A percentile compares a stretch with the other conserved stretches of the same genome.
Conservation (phyloP, 2,329 filamentous ascomycete species). For the Xylariales sp. region DNA sequence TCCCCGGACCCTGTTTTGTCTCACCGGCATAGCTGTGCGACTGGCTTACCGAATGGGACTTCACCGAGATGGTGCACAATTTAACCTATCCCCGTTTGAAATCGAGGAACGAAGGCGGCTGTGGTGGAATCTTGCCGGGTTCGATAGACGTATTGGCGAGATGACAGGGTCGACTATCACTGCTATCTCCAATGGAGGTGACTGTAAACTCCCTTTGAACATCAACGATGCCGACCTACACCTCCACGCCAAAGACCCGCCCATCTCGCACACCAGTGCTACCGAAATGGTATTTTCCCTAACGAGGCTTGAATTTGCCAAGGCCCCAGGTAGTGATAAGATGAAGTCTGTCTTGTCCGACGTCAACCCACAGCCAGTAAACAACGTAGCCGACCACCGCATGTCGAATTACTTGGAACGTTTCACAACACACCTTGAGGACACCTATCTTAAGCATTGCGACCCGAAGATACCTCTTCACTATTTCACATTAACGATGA, state of each 20-base stretch:
- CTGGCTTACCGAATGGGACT: slow-evolving; percentile 65
- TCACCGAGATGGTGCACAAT: slow-evolving; percentile 57
- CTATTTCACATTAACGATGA: slow-evolving; percentile 55
- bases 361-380: slow-evolving; percentile 35
- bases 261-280: slow-evolving; percentile 41
- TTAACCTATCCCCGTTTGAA: slow-evolving; percentile 52
- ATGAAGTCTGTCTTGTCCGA: slow-evolving; percentile 26
- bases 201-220: slow-evolving; percentile 55
- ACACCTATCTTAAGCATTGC: slow-evolving; percentile 50
- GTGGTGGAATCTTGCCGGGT: slow-evolving; percentile 68
- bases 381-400: slow-evolving; percentile 45
- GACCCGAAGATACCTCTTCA: slow-evolving; percentile 56
- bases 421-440: slow-evolving; percentile 52
- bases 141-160: slow-evolving; percentile 66
- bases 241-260: slow-evolving; percentile 50
- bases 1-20: slow-evolving; percentile 54
- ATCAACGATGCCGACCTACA: slow-evolving; percentile 59
- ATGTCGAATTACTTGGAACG: slow-evolving; percentile 46
- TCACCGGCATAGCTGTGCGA: slow-evolving; percentile 62
- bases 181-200: slow-evolving; percentile 47
- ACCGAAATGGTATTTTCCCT: slow-evolving; percentile 60
- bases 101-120: slow-evolving; percentile 66
- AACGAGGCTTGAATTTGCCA: slow-evolving; percentile 51
- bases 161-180: slow-evolving; percentile 57
- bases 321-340: slow-evolving; percentile 46